phyloP scores from a whole-genome alignment of 345 rosid genomes.

The Kandelia obovata region DNA sequence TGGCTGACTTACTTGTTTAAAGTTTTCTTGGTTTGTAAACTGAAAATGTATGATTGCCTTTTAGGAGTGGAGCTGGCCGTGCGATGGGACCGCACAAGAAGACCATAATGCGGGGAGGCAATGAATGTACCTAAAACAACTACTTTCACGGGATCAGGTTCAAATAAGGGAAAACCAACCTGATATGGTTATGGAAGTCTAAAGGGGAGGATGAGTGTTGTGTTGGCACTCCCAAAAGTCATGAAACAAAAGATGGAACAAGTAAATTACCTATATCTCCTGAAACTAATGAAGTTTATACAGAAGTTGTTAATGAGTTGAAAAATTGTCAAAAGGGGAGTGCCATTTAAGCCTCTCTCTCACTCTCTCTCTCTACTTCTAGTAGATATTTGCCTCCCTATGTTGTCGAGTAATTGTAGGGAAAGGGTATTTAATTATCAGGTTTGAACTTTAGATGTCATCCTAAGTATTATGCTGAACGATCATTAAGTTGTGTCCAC shows the following conservation, averaged over 20 bases:
- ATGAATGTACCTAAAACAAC: background rate
- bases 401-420: no score
- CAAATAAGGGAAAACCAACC: background rate
- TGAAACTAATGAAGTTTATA: conserved; percentile 3
- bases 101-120: no score
- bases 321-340: background rate
- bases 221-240: background rate
- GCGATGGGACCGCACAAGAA: no score
- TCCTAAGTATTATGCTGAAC: no score
- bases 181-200: background rate
- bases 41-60: no score
- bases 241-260: background rate
- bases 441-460: no score
- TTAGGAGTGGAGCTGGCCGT: no score
- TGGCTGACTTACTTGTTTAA: no score
- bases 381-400: background rate
- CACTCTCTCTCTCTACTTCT: no score
- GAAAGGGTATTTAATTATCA: no score
- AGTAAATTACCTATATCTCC: background rate
- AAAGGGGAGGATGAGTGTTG: background rate
- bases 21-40: no score
- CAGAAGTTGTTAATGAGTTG: background rate
- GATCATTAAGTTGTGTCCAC: no score
- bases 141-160: background rate
- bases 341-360: background rate